These are phyloP conservation scores for Microascus cirrosus DNA, from an alignment of 2,329 filamentous ascomycete genomes.

Conservation along the genomic window DNA sequence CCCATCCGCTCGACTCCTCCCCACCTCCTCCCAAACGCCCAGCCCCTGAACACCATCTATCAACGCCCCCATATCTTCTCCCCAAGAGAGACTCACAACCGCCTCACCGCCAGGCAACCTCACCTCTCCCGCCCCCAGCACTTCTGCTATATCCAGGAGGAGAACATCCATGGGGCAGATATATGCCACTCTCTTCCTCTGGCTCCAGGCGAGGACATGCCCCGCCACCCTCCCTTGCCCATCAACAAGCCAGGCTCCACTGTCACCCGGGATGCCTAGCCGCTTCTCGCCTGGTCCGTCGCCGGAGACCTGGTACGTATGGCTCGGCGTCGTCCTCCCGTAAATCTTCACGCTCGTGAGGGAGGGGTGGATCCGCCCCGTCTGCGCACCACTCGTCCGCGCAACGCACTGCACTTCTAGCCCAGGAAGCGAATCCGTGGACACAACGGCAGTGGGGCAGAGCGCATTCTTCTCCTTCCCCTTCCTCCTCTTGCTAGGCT, in stretches of 20 bases:
- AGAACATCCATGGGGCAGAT: conserved; percentile 93
- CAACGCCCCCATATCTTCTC: background rate
- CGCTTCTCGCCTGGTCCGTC: conserved; percentile 16
- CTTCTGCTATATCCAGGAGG: conserved; percentile 73
- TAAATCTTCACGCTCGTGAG: conserved; percentile 82
- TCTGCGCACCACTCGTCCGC: conserved; percentile 73
- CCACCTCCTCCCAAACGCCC: background rate
- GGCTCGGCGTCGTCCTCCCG: conserved; percentile 69
- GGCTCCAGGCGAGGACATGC: conserved; percentile 82
- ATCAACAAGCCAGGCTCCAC: conserved; percentile 86
- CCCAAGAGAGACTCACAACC: conserved; percentile 10
- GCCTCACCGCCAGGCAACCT: conserved; percentile 53
- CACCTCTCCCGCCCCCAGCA: conserved; percentile 60
- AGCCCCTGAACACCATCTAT: conserved; percentile 9
- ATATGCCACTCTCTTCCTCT: conserved; percentile 71
- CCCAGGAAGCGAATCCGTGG: conserved; percentile 53
- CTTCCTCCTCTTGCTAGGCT: conserved; percentile 8
- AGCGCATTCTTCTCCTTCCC: conserved; percentile 14
- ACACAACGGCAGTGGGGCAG: conserved; percentile 47
- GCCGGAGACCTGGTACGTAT: conserved; percentile 46
- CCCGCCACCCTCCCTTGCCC: conserved; percentile 71
- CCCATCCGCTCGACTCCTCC: background rate
- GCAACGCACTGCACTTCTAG: conserved; percentile 80
- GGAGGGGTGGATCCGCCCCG: conserved; percentile 63
- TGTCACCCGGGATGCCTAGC: conserved; percentile 72